phyloP scores from a whole-genome alignment of 2,329 filamentous ascomycete species.

The Septoria linicola region DNA sequence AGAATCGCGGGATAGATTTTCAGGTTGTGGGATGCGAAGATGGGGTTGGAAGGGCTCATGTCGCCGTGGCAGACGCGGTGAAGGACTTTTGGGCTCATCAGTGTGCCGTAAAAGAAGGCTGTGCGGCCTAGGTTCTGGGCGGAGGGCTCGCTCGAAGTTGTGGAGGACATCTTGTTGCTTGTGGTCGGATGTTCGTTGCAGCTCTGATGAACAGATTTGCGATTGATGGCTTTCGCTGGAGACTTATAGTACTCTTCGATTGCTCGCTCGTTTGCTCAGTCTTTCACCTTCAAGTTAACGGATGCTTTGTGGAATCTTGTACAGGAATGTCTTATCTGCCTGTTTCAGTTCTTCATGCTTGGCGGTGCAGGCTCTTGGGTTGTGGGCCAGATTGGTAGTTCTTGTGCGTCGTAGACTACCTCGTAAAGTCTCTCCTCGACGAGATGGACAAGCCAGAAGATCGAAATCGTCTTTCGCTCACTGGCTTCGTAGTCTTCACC shows the following conservation, averaged over 20 bases:
- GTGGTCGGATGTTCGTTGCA: neutral
- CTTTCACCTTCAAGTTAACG: too few species aligned
- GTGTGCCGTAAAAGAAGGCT: constrained; percentile 66
- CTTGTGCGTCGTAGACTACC: neutral
- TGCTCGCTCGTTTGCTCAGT: constrained; percentile 1
- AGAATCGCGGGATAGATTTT: constrained; percentile 75
- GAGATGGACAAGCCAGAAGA: neutral
- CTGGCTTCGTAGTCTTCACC: neutral
- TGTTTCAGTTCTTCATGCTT: neutral
- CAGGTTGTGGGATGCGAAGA: constrained; percentile 50
- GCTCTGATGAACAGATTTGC: neutral
- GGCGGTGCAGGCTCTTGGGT: neutral
- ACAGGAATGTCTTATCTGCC: neutral
- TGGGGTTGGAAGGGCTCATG: constrained; percentile 51
- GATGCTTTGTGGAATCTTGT: too few species aligned
- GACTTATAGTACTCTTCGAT: neutral
- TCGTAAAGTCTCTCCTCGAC: neutral
- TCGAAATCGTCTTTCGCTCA: neutral
- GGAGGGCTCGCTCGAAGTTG: neutral
- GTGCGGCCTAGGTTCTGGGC: constrained; percentile 38
- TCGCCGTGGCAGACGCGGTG: constrained; percentile 76
- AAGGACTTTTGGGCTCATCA: constrained; percentile 86
- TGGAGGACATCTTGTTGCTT: neutral
- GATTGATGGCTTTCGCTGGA: too few species aligned
- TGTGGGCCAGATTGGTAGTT: neutral